Base-by-base conservation (phyloP, 257 asterid genomes). In the Nicotiana noctiflora region DNA sequence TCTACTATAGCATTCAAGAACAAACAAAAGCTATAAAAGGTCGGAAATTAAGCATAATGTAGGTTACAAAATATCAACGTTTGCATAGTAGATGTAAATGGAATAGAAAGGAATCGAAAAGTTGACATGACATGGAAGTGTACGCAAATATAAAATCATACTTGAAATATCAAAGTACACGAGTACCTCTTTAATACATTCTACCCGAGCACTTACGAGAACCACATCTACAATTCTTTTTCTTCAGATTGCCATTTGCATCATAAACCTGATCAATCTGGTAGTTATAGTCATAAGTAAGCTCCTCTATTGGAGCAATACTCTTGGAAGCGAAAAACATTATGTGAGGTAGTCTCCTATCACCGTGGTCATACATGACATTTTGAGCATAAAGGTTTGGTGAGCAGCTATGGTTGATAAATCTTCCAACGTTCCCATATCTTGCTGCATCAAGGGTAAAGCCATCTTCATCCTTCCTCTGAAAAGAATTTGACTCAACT, bases 381-480 rank as follows among this genome's bases (percentile, higher is more conserved):
- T 80, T 72, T 8, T 85, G 91, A 29, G 83, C 92, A 63, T 57
- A 81, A 12, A 92, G 86, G 72, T 88, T 89, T 0, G 93, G 89
- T 0, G 89, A 82, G 74, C 86, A 80, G 67, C 90, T 81, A 27
- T 87, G 85, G 65, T 83, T 88, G 40, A 92, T 81, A 61, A 91
- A 92, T 80, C 93, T 84, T 44, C 90, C 91, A 8, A 92, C 89
- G 25, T 92, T 92, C 9, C 93, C 97, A 61, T 31, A 75, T 51
- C 81, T 31, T 4, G 82, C 64, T 0, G 91, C 89, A 87, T 90
- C 93, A 74, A 89, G 74, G 8, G 82, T 81, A 37, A 25, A 61
- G 2, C 74, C 84, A 77, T 68, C 82, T 8, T 60, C 72, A 18
- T 79, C 81, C 34, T 40, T 79, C 52, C 80, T 49, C 31, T 84